A percentile compares a stretch with the other conserved stretches of the same genome.
Evolutionary conservation across 176 grass and related monocot species (phyloP).

Genomic region (Saccharum spontaneum): DNA sequence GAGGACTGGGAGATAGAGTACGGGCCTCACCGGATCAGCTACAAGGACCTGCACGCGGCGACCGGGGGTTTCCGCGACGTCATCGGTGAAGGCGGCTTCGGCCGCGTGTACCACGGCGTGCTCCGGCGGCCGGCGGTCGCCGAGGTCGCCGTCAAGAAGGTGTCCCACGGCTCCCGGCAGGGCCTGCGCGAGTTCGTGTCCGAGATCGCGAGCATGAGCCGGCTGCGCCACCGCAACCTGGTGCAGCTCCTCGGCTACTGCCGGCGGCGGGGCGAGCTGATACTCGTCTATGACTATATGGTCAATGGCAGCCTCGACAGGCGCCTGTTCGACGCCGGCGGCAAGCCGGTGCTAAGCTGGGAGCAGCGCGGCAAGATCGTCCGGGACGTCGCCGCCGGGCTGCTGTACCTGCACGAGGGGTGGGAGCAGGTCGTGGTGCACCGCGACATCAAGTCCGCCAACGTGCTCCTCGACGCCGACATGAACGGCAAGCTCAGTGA

Average conservation of each 20-base stretch:
- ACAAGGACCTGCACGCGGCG: conserved; percentile 57
- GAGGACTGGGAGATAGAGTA: conserved; percentile 70
- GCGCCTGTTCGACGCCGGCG: conserved; percentile 42
- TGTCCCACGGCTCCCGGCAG: conserved; percentile 66
- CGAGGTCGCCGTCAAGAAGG: conserved; percentile 76
- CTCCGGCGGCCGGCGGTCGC: conserved; percentile 13
- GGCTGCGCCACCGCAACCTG: conserved; percentile 73
- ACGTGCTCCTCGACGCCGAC: conserved; percentile 74
- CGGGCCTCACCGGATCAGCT: conserved; percentile 64
- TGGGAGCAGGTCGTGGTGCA: conserved; percentile 95
- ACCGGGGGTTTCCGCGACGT: conserved; percentile 63
- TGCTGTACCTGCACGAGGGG: conserved; percentile 83
- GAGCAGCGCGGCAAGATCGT: conserved; percentile 54
- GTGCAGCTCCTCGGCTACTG: conserved; percentile 80
- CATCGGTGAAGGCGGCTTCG: conserved; percentile 68
- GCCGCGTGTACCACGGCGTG: conserved; percentile 62
- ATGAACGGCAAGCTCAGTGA: conserved; percentile 83
- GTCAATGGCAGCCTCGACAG: conserved; percentile 66
- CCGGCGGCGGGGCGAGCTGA: conserved; percentile 61
- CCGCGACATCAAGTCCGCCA: conserved; percentile 82
- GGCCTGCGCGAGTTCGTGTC: conserved; percentile 74
- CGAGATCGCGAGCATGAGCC: conserved; percentile 76
- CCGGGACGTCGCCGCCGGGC: conserved; percentile 55
- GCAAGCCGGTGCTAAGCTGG: conserved; percentile 46
- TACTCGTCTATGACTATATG: conserved; percentile 87